A percentile compares a stretch with the other conserved stretches of the same genome.
Conservation (phyloP, 192 early-diverging fungal species). For the Obelidium mucronatum region DNA sequence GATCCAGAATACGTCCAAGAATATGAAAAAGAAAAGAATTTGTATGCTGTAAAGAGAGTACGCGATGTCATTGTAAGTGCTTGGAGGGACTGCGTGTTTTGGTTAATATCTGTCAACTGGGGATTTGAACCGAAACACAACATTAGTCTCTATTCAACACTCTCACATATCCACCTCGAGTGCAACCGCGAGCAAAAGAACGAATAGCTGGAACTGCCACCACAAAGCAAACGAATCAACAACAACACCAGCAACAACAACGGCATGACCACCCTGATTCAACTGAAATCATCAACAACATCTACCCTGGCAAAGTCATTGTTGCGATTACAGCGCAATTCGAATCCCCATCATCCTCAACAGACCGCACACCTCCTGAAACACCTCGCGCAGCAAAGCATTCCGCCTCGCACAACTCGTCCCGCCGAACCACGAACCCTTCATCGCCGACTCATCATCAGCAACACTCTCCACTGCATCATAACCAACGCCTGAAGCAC, state of each 20-base stretch:
- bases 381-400: not conserved
- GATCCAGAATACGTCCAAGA: not conserved
- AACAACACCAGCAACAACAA: not conserved
- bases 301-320: not conserved
- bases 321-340: not conserved
- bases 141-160: slow-evolving; percentile 8
- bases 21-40: not conserved
- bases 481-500: not conserved
- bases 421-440: not conserved
- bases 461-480: not conserved
- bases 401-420: not conserved
- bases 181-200: not conserved
- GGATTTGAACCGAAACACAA: not conserved
- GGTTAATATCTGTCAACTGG: not conserved
- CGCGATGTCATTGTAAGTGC: not conserved
- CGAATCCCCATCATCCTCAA: not conserved
- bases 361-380: not conserved
- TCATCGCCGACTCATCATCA: not conserved
- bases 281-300: not conserved
- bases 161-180: slow-evolving; percentile 1
- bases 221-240: too few relatives aligned
- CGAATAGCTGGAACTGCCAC: too few relatives aligned
- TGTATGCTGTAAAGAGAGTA: not conserved
- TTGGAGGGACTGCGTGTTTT: too few relatives aligned
- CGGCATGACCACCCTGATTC: not conserved